Evolutionary conservation across 768 basidiomycete genomes (phyloP).

Genomic region (Boletus insuetus): DNA sequence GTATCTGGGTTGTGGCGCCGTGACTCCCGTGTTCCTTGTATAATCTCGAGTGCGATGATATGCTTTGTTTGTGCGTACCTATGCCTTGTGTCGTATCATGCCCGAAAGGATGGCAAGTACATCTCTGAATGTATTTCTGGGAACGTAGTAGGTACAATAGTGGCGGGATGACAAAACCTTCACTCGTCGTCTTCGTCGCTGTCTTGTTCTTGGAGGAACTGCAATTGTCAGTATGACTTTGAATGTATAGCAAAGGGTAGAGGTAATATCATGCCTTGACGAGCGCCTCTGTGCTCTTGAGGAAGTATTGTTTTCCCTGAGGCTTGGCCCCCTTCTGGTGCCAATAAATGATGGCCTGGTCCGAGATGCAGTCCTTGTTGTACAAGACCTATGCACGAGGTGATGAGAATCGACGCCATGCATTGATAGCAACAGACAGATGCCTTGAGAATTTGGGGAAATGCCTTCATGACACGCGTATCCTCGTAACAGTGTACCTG

Average conservation of each 20-base stretch:
- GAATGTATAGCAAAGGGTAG: neutral
- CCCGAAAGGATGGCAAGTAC: neutral
- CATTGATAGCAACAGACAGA: neutral
- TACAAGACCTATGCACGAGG: conserved; percentile 71
- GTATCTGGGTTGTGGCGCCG: conserved; percentile 1
- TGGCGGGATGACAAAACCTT: neutral
- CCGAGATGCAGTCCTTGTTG: conserved; percentile 93
- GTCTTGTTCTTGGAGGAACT: conserved; percentile 89
- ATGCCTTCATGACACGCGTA: conserved; percentile 90
- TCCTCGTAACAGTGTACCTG: conserved; percentile 98
- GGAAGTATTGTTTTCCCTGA: conserved; percentile 93
- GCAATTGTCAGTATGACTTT: conserved; percentile 40
- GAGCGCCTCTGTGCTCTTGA: conserved; percentile 81
- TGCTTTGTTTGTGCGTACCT: conserved; percentile 3
- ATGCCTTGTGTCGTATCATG: neutral
- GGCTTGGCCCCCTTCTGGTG: conserved; percentile 95
- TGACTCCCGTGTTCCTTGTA: neutral
- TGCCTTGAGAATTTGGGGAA: conserved; percentile 92
- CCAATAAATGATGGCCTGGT: conserved; percentile 98
- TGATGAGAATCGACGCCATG: conserved; percentile 5
- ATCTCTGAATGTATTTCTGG: conserved; percentile 14
- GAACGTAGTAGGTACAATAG: conserved; percentile 18
- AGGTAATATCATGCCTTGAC: conserved; percentile 64
- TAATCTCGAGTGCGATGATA: neutral
- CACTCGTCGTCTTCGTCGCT: conserved; percentile 59